Conservation (phyloP, 129 eudicot species). For the Tagetes erecta region DNA sequence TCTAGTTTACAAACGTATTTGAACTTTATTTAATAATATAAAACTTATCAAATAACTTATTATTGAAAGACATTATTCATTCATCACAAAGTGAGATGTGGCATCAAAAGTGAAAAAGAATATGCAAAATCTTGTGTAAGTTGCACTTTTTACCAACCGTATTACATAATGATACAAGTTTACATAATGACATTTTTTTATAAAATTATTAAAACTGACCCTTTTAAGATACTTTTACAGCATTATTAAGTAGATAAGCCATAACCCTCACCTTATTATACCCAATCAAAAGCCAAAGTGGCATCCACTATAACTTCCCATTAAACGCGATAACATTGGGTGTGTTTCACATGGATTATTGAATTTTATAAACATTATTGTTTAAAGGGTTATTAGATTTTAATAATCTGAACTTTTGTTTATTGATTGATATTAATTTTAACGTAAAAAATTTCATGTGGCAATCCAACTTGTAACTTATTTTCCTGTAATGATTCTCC, state of each 20-base stretch:
- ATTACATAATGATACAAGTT: background rate
- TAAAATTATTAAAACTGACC: background rate
- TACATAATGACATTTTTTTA: background rate
- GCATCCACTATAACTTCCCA: conserved; percentile 11
- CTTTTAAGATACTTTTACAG: conserved; percentile 3
- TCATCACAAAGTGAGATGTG: background rate
- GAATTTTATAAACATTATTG: too few species aligned
- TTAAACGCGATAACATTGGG: conserved; percentile 8
- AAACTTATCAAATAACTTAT: background rate
- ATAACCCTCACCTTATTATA: background rate
- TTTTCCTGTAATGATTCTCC: too few species aligned
- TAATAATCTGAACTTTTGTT: too few species aligned
- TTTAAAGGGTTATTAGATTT: too few species aligned
- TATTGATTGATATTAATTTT: too few species aligned
- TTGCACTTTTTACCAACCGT: conserved; percentile 3
- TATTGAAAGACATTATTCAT: background rate
- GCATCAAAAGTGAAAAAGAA: background rate
- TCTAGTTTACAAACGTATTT: too few species aligned
- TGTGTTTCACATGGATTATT: conserved; percentile 1
- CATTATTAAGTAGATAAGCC: conserved; percentile 12
- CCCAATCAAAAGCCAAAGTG: conserved; percentile 11
- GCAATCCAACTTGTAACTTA: too few species aligned
- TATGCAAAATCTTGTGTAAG: background rate
- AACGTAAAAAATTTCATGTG: too few species aligned
- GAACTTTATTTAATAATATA: too few species aligned